Evolutionary conservation across 2,329 filamentous ascomycete species (phyloP).

Genomic region (Colletotrichum eremochloae): DNA sequence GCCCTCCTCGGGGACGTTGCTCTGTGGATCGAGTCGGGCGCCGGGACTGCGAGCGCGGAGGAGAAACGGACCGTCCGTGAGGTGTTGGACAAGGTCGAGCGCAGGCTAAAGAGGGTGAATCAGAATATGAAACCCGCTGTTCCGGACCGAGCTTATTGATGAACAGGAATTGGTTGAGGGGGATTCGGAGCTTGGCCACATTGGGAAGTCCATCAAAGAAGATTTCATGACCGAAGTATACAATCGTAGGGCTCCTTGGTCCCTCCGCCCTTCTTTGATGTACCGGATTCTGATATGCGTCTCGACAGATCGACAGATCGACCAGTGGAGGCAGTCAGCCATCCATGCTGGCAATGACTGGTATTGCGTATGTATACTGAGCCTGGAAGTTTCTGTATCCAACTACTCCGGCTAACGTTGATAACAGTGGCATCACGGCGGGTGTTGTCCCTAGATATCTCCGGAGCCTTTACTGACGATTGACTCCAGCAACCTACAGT

Average conservation of each 20-base stretch:
- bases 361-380: constrained; percentile 51
- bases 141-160: constrained; percentile 8
- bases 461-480: constrained; percentile 14
- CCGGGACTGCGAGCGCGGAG: constrained; percentile 54
- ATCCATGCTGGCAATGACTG: constrained; percentile 49
- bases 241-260: constrained; percentile 21
- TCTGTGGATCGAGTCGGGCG: constrained; percentile 61
- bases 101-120: constrained; percentile 49
- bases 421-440: constrained; percentile 6
- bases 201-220: not conserved
- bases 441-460: not conserved
- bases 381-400: not conserved
- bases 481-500: constrained; percentile 50
- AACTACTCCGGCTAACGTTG: not conserved
- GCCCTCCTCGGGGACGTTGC: constrained; percentile 55
- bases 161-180: constrained; percentile 6
- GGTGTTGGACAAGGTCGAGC: constrained; percentile 51
- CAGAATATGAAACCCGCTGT: too few relatives aligned
- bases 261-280: not conserved
- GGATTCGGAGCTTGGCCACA: not conserved
- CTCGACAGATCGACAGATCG: not conserved
- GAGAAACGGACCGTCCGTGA: constrained; percentile 51
- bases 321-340: constrained; percentile 49
- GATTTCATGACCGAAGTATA: constrained; percentile 16
- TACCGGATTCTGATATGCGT: not conserved